Conservation (phyloP, 495 filamentous ascomycete species). For the Tuber melanosporum region DNA sequence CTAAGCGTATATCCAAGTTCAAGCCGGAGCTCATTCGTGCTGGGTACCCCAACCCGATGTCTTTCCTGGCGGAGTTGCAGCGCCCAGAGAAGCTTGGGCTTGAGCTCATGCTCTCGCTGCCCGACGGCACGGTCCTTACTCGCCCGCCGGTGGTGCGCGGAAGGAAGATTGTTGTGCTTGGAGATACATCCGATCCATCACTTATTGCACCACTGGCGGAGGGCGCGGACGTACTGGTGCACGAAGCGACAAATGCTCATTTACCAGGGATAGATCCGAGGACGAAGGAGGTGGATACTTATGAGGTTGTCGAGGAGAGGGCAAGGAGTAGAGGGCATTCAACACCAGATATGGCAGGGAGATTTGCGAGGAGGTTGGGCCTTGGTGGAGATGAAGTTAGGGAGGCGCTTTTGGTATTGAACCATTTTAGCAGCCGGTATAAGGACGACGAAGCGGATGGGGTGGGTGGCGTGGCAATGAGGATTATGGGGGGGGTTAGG, state of each 20-base stretch:
- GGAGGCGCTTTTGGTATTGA: constrained; percentile 25
- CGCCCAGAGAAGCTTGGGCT: constrained; percentile 13
- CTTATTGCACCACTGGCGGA: constrained; percentile 24
- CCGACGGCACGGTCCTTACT: constrained; percentile 27
- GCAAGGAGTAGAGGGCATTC: constrained; percentile 31
- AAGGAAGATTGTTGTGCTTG: constrained; percentile 31
- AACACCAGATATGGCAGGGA: constrained; percentile 37
- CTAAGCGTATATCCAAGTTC: constrained; percentile 13
- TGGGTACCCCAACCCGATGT: constrained; percentile 26
- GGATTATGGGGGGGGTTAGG: constrained; percentile 23
- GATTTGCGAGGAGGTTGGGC: constrained; percentile 26
- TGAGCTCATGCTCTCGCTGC: constrained; percentile 20
- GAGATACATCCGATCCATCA: constrained; percentile 34
- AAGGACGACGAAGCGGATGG: constrained; percentile 36
- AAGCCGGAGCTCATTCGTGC: constrained; percentile 12
- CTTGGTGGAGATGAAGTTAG: constrained; percentile 10
- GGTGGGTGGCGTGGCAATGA: constrained; percentile 18
- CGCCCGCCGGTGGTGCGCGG: constrained; percentile 15
- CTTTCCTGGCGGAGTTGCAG: constrained; percentile 25
- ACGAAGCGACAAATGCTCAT: constrained; percentile 37
- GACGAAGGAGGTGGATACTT: constrained; percentile 27
- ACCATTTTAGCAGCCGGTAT: constrained; percentile 36
- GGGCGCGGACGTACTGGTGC: constrained; percentile 28
- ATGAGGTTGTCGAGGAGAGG: constrained; percentile 18
- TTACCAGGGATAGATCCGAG: constrained; percentile 25